Conservation (phyloP, 495 filamentous ascomycete species). For the Tuber umbilicatum region DNA sequence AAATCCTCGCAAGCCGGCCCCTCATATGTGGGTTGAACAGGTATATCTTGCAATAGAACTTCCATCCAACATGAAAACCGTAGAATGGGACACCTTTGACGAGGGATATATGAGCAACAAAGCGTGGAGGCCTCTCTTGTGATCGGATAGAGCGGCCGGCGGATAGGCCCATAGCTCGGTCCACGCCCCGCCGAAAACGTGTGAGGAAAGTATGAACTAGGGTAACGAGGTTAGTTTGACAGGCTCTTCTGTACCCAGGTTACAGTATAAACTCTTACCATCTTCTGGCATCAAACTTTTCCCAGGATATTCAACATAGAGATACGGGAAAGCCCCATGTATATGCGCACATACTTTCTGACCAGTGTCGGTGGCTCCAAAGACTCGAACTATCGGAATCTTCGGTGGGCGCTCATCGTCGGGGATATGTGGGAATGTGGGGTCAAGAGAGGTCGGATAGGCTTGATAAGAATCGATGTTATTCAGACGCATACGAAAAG, state of each 20-base stretch:
- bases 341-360: conserved; percentile 96
- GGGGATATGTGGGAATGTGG: conserved; percentile 57
- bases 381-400: conserved; percentile 83
- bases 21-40: conserved; percentile 77
- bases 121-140: conserved; percentile 57
- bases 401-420: conserved; percentile 54
- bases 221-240: conserved; percentile 18
- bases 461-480: conserved; percentile 91
- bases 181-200: conserved; percentile 52
- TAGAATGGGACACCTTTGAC: conserved; percentile 95
- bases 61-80: conserved; percentile 87
- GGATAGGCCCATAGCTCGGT: conserved; percentile 73
- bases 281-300: conserved; percentile 55
- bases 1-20: conserved; percentile 72
- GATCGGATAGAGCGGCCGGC: conserved; percentile 49
- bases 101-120: conserved; percentile 81
- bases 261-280: conserved; percentile 47
- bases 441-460: conserved; percentile 71
- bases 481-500: conserved; percentile 63
- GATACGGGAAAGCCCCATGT: conserved; percentile 90
- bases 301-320: conserved; percentile 74
- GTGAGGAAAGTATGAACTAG: conserved; percentile 61
- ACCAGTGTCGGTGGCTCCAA: conserved; percentile 88
- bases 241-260: neutral
- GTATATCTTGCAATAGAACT: conserved; percentile 88